A percentile compares a stretch with the other conserved stretches of the same genome.
phyloP scores from a whole-genome alignment of 2,329 filamentous ascomycete species.

The Penicillium palitans region DNA sequence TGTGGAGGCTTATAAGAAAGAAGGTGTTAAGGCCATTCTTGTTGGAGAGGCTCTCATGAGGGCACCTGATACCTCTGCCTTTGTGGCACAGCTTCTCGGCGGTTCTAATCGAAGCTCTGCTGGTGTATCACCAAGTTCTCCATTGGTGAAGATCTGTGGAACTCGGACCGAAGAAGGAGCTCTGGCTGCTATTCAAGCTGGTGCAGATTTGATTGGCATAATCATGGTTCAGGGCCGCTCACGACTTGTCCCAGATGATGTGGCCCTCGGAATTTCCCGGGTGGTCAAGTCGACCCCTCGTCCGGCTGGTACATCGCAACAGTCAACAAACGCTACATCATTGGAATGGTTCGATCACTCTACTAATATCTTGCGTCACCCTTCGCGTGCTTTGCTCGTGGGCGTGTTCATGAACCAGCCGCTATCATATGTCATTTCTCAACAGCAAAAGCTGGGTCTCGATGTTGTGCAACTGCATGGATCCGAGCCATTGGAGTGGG shows the following conservation, averaged over 20 bases:
- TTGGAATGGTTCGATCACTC: constrained; percentile 71
- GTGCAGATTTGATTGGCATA: constrained; percentile 90
- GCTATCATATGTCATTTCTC: constrained; percentile 74
- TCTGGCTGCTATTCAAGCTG: constrained; percentile 74
- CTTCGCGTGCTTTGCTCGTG: constrained; percentile 71
- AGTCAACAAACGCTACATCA: constrained; percentile 28
- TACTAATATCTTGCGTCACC: constrained; percentile 49
- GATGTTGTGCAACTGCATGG: constrained; percentile 94
- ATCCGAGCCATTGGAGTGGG: constrained; percentile 89
- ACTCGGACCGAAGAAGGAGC: constrained; percentile 82
- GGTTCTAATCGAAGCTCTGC: constrained; percentile 36
- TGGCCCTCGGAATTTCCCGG: constrained; percentile 76
- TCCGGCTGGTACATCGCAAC: constrained; percentile 22
- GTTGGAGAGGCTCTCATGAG: constrained; percentile 97
- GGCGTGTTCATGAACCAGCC: constrained; percentile 94
- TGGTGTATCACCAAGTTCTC: constrained; percentile 34
- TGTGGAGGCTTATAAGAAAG: constrained; percentile 80
- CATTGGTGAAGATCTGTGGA: constrained; percentile 93
- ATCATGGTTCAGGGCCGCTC: constrained; percentile 81
- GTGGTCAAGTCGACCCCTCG: constrained; percentile 62
- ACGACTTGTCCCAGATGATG: constrained; percentile 75
- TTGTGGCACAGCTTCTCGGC: constrained; percentile 81
- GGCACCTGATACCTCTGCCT: constrained; percentile 75
- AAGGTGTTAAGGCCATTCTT: constrained; percentile 88
- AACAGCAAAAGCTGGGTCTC: constrained; percentile 72